Evolutionary conservation across 441 rosid species (phyloP), one percentile per base, ranked within the genome.

Genomic region (Gossypium armourianum): DNA sequence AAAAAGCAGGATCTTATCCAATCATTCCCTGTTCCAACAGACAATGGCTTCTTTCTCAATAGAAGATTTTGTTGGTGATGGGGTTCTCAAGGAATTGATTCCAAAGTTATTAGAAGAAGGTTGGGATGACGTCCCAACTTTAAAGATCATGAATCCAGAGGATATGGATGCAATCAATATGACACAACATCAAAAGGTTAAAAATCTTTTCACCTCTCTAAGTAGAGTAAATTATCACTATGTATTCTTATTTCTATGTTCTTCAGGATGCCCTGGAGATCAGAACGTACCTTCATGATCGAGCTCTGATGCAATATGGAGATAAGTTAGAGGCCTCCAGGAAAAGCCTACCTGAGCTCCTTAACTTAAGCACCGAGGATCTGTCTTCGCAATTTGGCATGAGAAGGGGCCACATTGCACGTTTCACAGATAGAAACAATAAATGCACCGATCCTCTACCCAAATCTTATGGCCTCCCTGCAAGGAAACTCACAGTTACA

Each of bases 101-200:
- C 88, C 88, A 23, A 87, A 77, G 77, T 73, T 87, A 66, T 10
- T 85, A 8, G 87, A 87, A 32, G 91, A 86, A 76, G 90, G 92
- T 3, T 89, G 95, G 89, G 95, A 86, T 68, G 92, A 89, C 50
- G 88, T 89, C 0, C 90, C 89, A 13, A 86, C 95, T 45, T 77
- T 87, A 69, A 89, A 87, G 87, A 79, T 87, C 67, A 87, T 89
- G 90, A 83, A 75, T 56, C 45, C 84, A 2, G 89, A 83, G 12
- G 93, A 84, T 52, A 85, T 84, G 88, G 87, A 75, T 49, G 76
- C 82, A 60, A 74, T 87, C 13, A 78, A 71, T 78, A 78, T 87
- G 92, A 80, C 86, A 79, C 91, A 68, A 16, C 74, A 71, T 45
- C 85, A 89, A 70, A 87, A 84, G 91, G 94, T 87, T 64, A 20